Percentiles rank a stretch among this genome's conserved stretches.
These are phyloP conservation scores for Eimeria acervulina DNA, from an alignment of 169 alveolate species.

Conservation along the genomic window DNA sequence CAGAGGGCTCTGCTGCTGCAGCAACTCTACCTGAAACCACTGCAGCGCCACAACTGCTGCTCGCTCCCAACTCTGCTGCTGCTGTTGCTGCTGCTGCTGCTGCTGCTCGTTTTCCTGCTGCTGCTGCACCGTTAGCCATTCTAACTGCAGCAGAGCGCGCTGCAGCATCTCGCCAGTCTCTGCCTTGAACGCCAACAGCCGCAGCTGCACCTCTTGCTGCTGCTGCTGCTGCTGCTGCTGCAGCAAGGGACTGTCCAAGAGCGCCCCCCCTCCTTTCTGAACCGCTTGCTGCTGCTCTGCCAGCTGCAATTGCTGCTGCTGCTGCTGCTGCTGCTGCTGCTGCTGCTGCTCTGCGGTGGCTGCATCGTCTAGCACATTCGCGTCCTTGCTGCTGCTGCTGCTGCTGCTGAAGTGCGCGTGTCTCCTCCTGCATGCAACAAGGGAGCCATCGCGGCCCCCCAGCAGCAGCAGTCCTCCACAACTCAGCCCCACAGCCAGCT, in stretches of 20 bases:
- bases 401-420: not conserved
- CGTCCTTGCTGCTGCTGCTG: conserved; percentile 29
- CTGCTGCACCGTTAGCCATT: conserved; percentile 10
- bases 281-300: not conserved
- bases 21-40: not conserved
- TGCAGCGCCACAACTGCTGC: conserved; percentile 57
- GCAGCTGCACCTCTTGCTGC: conserved; percentile 8
- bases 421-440: conserved; percentile 19
- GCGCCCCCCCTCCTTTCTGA: not conserved
- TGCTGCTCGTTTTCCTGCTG: not conserved
- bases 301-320: conserved; percentile 30
- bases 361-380: not conserved
- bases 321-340: conserved; percentile 61
- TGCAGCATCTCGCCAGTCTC: not conserved
- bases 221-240: conserved; percentile 39
- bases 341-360: conserved; percentile 17
- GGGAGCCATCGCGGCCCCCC: conserved; percentile 1
- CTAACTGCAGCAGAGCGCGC: conserved; percentile 22
- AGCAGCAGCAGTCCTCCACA: conserved; percentile 38
- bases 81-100: not conserved
- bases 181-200: not conserved
- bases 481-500: not conserved
- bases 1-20: not conserved
- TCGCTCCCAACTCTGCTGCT: not conserved
- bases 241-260: not conserved